Conservation (phyloP, 169 alveolate genomes). For the Plasmodium knowlesi region DNA sequence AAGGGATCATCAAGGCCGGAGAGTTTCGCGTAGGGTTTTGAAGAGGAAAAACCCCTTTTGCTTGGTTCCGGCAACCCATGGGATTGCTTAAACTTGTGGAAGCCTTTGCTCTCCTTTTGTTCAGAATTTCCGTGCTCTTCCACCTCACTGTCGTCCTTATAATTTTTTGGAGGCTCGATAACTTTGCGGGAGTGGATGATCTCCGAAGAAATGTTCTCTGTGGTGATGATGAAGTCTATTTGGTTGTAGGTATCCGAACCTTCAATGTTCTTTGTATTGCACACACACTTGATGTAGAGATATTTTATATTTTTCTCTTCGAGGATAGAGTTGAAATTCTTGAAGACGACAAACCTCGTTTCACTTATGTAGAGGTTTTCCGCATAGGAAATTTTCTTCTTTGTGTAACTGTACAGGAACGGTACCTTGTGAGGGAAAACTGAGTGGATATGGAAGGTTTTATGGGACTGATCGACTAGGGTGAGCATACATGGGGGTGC, state of each 20-base stretch:
- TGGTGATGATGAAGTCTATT: constrained; percentile 6
- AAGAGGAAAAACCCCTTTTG: neutral
- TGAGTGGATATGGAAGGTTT: neutral
- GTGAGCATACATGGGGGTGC: neutral
- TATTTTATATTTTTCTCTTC: constrained; percentile 18
- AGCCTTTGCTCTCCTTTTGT: neutral
- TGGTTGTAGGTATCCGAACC: neutral
- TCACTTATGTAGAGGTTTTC: neutral
- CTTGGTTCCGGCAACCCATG: neutral
- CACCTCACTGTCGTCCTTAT: neutral
- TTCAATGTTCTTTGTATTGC: neutral
- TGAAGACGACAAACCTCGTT: constrained; percentile 29
- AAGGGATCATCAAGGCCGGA: neutral
- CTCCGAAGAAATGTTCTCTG: constrained; percentile 14
- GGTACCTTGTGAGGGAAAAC: neutral
- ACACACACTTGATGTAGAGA: constrained; percentile 12
- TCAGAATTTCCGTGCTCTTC: neutral
- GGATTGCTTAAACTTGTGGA: neutral
- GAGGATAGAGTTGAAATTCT: neutral
- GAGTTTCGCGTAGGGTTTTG: neutral
- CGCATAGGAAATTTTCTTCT: neutral
- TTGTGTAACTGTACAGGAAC: neutral
- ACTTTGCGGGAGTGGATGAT: constrained; percentile 4
- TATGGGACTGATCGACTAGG: neutral
- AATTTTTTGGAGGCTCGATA: neutral